Evolutionary conservation across 129 eudicot species (phyloP), one percentile per base, ranked within the genome.

Genomic region (Centrapalus pauciflorus): DNA sequence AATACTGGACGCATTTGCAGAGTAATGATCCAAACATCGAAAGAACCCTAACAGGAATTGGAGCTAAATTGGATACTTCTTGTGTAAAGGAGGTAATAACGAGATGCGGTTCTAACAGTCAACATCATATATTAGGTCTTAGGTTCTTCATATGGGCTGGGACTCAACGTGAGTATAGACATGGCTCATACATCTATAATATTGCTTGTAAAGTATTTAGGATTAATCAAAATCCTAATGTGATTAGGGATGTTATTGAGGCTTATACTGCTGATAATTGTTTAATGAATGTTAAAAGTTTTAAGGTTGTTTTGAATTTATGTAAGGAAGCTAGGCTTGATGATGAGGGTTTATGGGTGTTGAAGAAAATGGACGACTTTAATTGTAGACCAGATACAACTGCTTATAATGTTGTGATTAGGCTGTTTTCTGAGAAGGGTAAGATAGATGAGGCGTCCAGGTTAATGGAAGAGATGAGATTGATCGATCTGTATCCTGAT

Each of bases 61-160:
- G 71, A 41, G 58, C 67, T 24, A 73, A 79, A 48, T 81, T 88
- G 69, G 85, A 92, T 65, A 7, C 82, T 14, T 37, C 60, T 16
- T 77, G 69, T 54, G 78, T 92, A 7, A 55, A 62, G 64, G 80
- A 84, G 68, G 79, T 92, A n/a, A 71, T 88, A 21, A 64, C 70
- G 43, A 79, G 74, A 64, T 88, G 77, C 27, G 20, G 37, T 63
- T 71, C 74, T 16, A 33, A 17, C 25, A 71, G 73, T 78, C 74
- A 84, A 12, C 82, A 81, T 62, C 72, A 33, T 19, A 13, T 70
- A 50, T 74, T 77, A 67, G 92, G 95, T 64, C 76, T 92, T 34
- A 74, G 96, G 48, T 92, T 92, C 74, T 92, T 92, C 78, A 79
- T 92, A 14, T 92, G 96, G 98, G 90, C 96, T 40, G 96, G 90